Base-by-base conservation (phyloP, 2,329 filamentous ascomycete genomes). In the Teratosphaeria viscida region DNA sequence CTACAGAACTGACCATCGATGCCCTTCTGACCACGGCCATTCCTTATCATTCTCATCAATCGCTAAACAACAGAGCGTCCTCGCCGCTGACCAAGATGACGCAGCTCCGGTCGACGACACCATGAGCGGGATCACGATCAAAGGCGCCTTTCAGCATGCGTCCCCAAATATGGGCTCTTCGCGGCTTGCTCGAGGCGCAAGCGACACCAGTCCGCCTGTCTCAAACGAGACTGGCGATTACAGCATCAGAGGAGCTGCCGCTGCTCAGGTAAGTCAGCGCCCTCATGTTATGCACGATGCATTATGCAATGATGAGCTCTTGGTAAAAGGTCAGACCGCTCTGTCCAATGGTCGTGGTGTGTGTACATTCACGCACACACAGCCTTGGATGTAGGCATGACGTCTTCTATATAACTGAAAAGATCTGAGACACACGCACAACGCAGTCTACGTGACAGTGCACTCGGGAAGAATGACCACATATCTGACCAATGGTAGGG, bases 261-360 rank as follows among this genome's bases (percentile, higher is more conserved):
- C 39, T 53, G 23, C 54, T 34, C 32, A 59, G 55, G 60, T 60
- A 43, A n/a, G 23, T 54, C 34, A 2, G 35, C 12, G 12, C n/a
- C 11, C 14, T 55, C 12, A 27, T 34, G 14, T 55, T 16, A 12
- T 34, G 27, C 53, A 16, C 34, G 16, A 6, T 23, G 19, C 23
- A 14, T 37, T 8, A 16, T 55, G 55, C 39, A 60, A 78, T 81
- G 82, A 85, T 84, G 81, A 79, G 70, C 60, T 62, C 70, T 61
- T 82, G 82, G 82, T 85, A 85, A 85, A 85, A 85, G 82, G 82
- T 82, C 82, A 76, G 81, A 85, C 78, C 73, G 74, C 75, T 72
- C 69, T 60, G 39, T 56, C 54, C 55, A 34, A 56, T 47, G 55
- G 55, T 56, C 37, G 32, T 47, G 37, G 32, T 49, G 43, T 5